Base-by-base conservation (phyloP, 2,329 filamentous ascomycete species). In the Mollisiaceae sp. region DNA sequence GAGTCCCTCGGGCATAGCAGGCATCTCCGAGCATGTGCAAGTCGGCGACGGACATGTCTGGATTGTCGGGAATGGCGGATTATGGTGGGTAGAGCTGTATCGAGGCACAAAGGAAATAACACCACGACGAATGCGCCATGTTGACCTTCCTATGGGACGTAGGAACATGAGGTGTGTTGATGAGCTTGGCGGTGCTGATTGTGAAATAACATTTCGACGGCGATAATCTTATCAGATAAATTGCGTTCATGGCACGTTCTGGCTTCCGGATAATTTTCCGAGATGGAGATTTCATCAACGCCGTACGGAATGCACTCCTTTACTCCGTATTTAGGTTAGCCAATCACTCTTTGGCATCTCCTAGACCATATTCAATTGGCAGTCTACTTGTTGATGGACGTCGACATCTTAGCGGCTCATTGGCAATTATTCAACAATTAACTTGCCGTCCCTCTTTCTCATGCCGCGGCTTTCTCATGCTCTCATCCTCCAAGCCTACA, bases 21-120 rank as follows among this genome's bases (percentile, higher is more conserved):
- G 88, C 62, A 83, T 89, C 1, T 85, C 79, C n/a, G 89, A 86
- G 78, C 93, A 97, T 14, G 83, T 77, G 78, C 93, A 97, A 69
- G 87, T 92, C 69, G 93, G 88, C 41, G 88, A 83, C 1, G 94
- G 93, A 75, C 93, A 97, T 66, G 67, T 69, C 43, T 63, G 64
- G 11, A 72, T 71, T 6, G 71, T 75, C 11, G 74, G 74, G 50
- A 77, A 73, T 0, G 70, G 54, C 1, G 71, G 60, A 56, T 64
- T 63, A 65, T 36, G 56, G 50, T 9, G 59, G 54, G 45, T 55
- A 1, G 65, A 65, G 27, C 41, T 60, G 39, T n/a, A 47, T 50
- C 38, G 35, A 2, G 22, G 39, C 27, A 11, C n/a, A 45, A 24
- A 43, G 63, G 27, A 18, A 45, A 14, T 22, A 8, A 38, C 20